phyloP scores from a whole-genome alignment of 148 eudicot species.

The Camellia sinensis region DNA sequence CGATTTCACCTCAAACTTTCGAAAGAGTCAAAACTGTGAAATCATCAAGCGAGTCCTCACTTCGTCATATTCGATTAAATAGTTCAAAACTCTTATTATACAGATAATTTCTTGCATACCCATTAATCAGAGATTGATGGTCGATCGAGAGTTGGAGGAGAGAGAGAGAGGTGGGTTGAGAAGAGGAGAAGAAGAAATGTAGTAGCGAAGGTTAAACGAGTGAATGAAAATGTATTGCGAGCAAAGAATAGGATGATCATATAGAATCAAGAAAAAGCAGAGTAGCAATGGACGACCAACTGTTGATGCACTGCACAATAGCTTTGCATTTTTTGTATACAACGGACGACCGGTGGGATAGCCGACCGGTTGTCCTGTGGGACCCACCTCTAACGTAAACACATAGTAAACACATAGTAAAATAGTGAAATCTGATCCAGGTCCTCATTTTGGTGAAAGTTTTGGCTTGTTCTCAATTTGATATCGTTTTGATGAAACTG shows the following conservation, averaged over 20 bases:
- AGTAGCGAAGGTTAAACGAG: slow-evolving; percentile 7
- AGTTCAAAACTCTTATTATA: slow-evolving; percentile 25
- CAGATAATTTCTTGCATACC: slow-evolving; percentile 25
- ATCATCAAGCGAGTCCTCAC: slow-evolving; percentile 24
- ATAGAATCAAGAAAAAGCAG: background rate
- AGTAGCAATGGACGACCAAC: background rate
- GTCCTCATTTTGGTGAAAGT: no score
- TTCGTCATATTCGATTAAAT: slow-evolving; percentile 30
- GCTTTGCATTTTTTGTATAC: no score
- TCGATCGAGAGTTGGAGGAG: slow-evolving; percentile 24
- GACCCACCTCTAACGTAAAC: no score
- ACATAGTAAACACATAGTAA: no score
- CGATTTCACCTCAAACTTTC: slow-evolving; percentile 26
- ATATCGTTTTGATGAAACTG: no score
- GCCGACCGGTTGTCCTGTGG: no score
- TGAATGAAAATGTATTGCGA: background rate
- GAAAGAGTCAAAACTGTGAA: slow-evolving; percentile 35
- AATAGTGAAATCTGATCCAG: no score
- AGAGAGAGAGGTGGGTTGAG: slow-evolving; percentile 7
- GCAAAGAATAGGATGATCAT: slow-evolving; percentile 12
- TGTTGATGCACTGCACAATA: no score
- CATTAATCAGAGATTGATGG: slow-evolving; percentile 34
- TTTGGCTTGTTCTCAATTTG: no score
- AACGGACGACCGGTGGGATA: no score
- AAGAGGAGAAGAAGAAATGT: slow-evolving; percentile 15